Conservation (phyloP, 257 asterid species). For the Nicotiana tabacum region DNA sequence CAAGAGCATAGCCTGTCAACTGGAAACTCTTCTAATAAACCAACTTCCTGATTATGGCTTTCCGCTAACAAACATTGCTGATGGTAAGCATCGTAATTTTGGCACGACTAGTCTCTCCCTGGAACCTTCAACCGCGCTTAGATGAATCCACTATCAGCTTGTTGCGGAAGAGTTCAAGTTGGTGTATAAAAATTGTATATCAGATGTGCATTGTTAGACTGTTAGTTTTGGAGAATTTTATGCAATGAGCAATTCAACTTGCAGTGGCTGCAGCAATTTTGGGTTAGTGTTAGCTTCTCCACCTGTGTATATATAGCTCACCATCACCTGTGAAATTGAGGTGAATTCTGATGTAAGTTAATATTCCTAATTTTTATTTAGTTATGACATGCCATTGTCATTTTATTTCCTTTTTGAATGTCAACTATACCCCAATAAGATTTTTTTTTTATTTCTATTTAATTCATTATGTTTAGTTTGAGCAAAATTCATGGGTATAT, state of each 20-base stretch:
- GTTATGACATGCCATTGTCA: not conserved
- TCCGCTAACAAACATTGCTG: slow-evolving; percentile 61
- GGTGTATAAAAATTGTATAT: slow-evolving; percentile 7
- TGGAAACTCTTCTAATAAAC: slow-evolving; percentile 89
- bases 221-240: not conserved
- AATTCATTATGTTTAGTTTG: too few relatives aligned
- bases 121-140: slow-evolving; percentile 38
- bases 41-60: slow-evolving; percentile 74
- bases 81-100: slow-evolving; percentile 84
- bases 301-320: not conserved
- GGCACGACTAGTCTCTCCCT: slow-evolving; percentile 50
- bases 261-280: slow-evolving; percentile 48
- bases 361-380: not conserved
- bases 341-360: not conserved
- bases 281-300: slow-evolving; percentile 36
- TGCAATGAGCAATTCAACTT: not conserved
- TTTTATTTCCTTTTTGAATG: too few relatives aligned
- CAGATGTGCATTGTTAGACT: not conserved
- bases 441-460: too few relatives aligned
- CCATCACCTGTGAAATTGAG: not conserved
- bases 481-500: too few relatives aligned
- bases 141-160: slow-evolving; percentile 21
- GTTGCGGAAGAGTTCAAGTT: not conserved
- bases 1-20: slow-evolving; percentile 85
- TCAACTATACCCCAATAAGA: too few relatives aligned